These are phyloP conservation scores for Fraxinus excelsior DNA, from an alignment of 257 asterid species.

Conservation along the genomic window DNA sequence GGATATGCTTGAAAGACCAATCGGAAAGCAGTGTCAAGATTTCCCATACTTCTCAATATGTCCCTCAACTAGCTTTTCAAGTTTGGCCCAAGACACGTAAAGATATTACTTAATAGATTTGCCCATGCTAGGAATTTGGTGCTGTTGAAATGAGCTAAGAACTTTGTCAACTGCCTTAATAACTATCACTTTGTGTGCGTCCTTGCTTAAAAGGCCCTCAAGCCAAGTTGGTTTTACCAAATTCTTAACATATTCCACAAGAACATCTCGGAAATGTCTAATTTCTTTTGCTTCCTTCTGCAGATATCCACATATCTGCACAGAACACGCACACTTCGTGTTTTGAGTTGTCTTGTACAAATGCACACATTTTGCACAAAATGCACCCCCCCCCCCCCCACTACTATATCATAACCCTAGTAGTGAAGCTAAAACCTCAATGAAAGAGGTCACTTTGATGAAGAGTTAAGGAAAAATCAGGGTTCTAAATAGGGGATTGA, in stretches of 20 bases:
- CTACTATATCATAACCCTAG: too few species aligned
- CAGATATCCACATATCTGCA: constrained; percentile 9
- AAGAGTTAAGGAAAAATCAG: too few species aligned
- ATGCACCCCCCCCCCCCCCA: too few species aligned
- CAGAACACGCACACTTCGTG: neutral
- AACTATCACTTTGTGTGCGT: constrained; percentile 74
- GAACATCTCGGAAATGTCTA: constrained; percentile 60
- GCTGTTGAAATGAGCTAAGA: constrained; percentile 50
- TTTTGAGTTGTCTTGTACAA: neutral
- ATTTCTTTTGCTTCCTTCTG: constrained; percentile 50
- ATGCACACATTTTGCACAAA: neutral
- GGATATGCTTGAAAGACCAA: constrained; percentile 16
- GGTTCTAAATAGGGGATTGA: too few species aligned
- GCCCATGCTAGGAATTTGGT: constrained; percentile 65
- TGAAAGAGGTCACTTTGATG: too few species aligned
- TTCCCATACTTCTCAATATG: constrained; percentile 68
- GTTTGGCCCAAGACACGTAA: constrained; percentile 53
- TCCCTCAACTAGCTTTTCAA: constrained; percentile 78
- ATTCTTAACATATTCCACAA: constrained; percentile 73
- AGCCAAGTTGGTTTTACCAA: constrained; percentile 78
- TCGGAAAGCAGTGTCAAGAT: constrained; percentile 38
- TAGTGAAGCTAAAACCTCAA: too few species aligned
- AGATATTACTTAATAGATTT: constrained; percentile 58
- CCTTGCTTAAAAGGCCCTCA: constrained; percentile 71
- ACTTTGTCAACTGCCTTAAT: constrained; percentile 74